These are phyloP conservation scores for Termitomyces eurrhizus DNA, from an alignment of 768 basidiomycete species.

Conservation along the genomic window DNA sequence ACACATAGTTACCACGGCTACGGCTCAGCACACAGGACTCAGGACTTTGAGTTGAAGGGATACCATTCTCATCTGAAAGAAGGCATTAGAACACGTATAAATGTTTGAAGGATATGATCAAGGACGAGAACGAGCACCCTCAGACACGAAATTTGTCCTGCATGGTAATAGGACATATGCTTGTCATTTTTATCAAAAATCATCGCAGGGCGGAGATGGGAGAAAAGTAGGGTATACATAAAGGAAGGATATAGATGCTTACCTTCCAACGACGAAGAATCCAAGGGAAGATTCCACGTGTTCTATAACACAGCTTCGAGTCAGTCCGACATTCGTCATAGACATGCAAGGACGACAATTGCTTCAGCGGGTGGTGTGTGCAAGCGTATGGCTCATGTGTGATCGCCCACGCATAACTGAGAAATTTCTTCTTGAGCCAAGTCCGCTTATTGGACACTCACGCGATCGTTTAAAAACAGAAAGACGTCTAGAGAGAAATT, in stretches of 20 bases:
- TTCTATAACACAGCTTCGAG: background rate
- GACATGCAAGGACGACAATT: no score
- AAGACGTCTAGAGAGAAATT: background rate
- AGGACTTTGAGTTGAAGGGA: background rate
- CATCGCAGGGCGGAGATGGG: constrained; percentile 41
- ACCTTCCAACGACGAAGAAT: background rate
- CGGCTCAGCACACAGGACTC: background rate
- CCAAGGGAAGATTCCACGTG: no score
- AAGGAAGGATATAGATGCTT: constrained; percentile 2
- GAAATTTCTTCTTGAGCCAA: background rate
- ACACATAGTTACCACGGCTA: background rate
- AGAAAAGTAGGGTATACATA: background rate
- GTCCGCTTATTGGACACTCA: background rate
- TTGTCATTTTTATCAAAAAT: constrained; percentile 46
- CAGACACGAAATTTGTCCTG: constrained; percentile 52
- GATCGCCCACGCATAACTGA: background rate
- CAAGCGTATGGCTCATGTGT: background rate
- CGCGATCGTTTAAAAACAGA: background rate
- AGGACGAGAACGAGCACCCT: constrained; percentile 24
- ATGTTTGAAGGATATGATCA: background rate
- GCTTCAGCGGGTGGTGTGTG: constrained; percentile 1
- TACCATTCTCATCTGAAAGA: background rate
- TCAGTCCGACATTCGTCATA: background rate
- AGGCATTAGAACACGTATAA: background rate
- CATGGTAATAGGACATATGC: constrained; percentile 73